Base-by-base conservation (phyloP, 148 eudicot species). In the Chenopodium suecicum region DNA sequence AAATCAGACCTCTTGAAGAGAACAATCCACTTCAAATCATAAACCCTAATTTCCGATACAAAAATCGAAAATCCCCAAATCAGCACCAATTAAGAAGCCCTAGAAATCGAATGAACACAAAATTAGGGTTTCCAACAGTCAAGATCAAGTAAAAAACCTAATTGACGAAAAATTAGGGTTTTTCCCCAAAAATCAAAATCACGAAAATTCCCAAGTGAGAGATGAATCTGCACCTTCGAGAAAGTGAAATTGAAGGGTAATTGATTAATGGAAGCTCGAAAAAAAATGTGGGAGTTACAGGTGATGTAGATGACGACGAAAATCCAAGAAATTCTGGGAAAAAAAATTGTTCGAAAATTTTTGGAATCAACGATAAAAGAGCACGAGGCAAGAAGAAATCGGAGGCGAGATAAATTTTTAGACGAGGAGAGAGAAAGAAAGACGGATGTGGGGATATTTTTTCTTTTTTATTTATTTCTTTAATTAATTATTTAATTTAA, bases 41-140 rank as follows among this genome's bases (percentile, higher is more conserved):
- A 85, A 85, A 82, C 80, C 82, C 87, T 85, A 82, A 79, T 73
- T 74, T 9, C 78, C 77, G 27, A 23, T 64, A 13, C 60, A 9
- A 25, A 12, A 70, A 77, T 68, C 73, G 34, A 19, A 16, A 81
- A 73, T 34, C 31, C 72, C 78, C 32, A 46, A 74, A 73, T 32
- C 66, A 29, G n/a, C 66, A 66, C 44, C 54, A 48, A 66, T 29
- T 41, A 34, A 68, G 34, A 67, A 65, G 9, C 82, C 84, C 82
- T 68, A 74, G 17, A 82, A 68, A 78, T 50, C 73, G 13, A 73
- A 37, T 5, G 17, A 7, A 13, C 19, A n/a, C 44, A 31, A 34
- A 85, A 82, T 85, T 82, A 83, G 85, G 84, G 81, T 79, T 79
- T 67, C 47, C 64, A 2, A 64, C 19, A 79, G 77, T 52, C 65